Conservation (phyloP, 1,139 yeast species). For the Zygoascus meyerae region DNA sequence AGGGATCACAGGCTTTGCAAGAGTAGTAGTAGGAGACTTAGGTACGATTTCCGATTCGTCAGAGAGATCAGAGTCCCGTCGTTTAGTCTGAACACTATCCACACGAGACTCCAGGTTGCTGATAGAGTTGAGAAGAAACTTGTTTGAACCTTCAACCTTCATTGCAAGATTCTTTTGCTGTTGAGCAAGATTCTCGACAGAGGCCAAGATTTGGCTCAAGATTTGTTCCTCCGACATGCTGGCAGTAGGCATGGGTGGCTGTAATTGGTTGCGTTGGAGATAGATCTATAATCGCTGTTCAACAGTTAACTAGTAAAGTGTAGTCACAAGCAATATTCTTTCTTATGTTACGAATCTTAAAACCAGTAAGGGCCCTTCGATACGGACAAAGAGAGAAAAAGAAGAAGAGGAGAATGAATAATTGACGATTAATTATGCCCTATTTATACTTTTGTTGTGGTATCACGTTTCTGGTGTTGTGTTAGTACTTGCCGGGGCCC, state of each 20-base stretch:
- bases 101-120: slow-evolving; percentile 5
- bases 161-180: slow-evolving; percentile 15
- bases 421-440: not conserved
- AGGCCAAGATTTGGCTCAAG: slow-evolving; percentile 11
- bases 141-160: slow-evolving; percentile 17
- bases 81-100: slow-evolving; percentile 3
- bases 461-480: slow-evolving; percentile 2
- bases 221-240: slow-evolving; percentile 3
- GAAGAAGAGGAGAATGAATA: not conserved
- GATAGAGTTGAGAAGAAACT: slow-evolving; percentile 4
- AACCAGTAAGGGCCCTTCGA: too few species aligned
- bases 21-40: slow-evolving; percentile 4
- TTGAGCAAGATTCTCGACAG: slow-evolving; percentile 11
- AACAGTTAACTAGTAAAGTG: too few species aligned
- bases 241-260: too few species aligned
- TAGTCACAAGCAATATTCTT: too few species aligned
- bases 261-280: too few species aligned
- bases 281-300: too few species aligned
- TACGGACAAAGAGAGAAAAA: slow-evolving; percentile 1
- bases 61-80: not conserved
- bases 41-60: not conserved
- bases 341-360: too few species aligned
- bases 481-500: not conserved
- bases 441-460: slow-evolving; percentile 1
- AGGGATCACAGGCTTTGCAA: slow-evolving; percentile 5